Base-by-base conservation (phyloP, 176 grass and related monocot species). In the Carex parvula region DNA sequence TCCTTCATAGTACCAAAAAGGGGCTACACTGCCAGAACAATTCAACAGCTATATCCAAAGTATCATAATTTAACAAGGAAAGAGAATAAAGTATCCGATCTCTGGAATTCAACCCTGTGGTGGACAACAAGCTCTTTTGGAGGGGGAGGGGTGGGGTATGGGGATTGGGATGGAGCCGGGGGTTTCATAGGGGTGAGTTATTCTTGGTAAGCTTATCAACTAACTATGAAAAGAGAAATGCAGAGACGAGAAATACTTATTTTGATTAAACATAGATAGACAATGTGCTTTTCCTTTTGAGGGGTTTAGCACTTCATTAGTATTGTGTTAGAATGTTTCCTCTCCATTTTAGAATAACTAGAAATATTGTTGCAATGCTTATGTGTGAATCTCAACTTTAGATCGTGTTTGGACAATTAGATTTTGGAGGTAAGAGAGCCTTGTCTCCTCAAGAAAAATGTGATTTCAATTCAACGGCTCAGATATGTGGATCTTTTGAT, bases 271-370 rank as follows among this genome's bases (percentile, higher is more conserved):
- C 53, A n/a, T 41, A 41, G 16, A 58, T 58, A 57, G 44, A 57
- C 9, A 17, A 58, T 57, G 39, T 3, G 16, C 75, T 14, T 57
- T 44, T 24, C 18, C 16, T 79, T 55, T 79, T 55, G 9, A 57
- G 46, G 48, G 15, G 26, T 41, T 74, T 74, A 41, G 9, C 69
- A 74, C 30, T 74, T 74, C 69, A 44, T 74, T 42, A 74, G 26
- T 74, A 74, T 2, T 9, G 10, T 1, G 3, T 74, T 42, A 17
- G 29, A 74, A 41, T 74, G 69, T 15, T 3, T 72, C 22, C 67
- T 73, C 30, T 73, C 68, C 68, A 73, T 73, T 73, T 73, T 74
- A 74, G 18, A 74, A 16, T 22, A 74, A 74, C 29, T 74, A 26
- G 69, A 74, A 10, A 74, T 74, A 74, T 74, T 2, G 16, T 73